Base-by-base conservation (phyloP, 2,329 filamentous ascomycete genomes). In the Acrocalymma vagum region DNA sequence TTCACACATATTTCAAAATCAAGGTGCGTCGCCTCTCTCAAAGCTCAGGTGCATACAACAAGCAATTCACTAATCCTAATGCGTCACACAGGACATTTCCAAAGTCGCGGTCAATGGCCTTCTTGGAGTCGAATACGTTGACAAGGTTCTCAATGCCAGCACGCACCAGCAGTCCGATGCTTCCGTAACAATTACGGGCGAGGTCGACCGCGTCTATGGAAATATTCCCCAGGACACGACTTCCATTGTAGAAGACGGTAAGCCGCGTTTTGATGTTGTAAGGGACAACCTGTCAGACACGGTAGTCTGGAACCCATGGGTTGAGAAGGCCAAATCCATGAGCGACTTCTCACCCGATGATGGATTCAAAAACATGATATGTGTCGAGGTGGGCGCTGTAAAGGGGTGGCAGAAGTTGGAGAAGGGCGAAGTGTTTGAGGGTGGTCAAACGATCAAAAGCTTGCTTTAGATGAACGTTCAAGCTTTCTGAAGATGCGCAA, bases 261-360 rank as follows among this genome's bases (percentile, higher is more conserved):
- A 80, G 61, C 77, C 84, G 10, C 75, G 80, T 34, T 91, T 88
- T 74, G 84, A 85, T 45, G 79, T 97, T 39, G 82, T 87, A 26
- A 84, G 94, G 48, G 90, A 96, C 71, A 92, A 90, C 54, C 79
- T 99, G 54, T 81, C 82, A 48, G 90, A 97, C 55, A 85, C 94
- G 11, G 93, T 96, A 1, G 88, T 97, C 20, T 99, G 94, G 94
- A 99, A 99, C 72, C 94, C 94, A 2, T 96, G 93, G 91, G 79
- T 80, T 26, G 89, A 92, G 51, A 95, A 95, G 77, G 84, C 89
- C 1, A 82, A 84, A 58, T 80, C 80, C 5, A 95, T 96, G 74
- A 84, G 77, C 36, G 94, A 99, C 71, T 96, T 97, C 67, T 82
- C 81, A 43, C 94, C 94, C 33, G 88, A 95, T 64, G 88, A 92